Base-by-base conservation (phyloP, 495 filamentous ascomycete species). In the Xylaria cubensis region DNA sequence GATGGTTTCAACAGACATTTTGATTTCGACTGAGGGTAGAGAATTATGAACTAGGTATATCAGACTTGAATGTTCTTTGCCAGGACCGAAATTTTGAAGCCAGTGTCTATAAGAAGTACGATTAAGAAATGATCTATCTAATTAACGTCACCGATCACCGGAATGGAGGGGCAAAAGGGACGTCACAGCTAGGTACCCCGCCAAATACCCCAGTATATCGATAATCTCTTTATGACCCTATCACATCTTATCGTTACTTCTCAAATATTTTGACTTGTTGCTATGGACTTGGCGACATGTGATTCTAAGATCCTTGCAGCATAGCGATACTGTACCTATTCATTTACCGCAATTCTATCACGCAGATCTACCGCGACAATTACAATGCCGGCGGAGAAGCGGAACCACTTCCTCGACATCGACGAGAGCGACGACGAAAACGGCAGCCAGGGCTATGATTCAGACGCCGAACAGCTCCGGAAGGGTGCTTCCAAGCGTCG, bases 1-100 rank as follows among this genome's bases (percentile, higher is more conserved):
- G 76, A 97, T 89, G 1, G 85, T 90, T 88, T 97, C 94, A 55
- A 89, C 81, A 69, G 92, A 89, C 93, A 96, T 96, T 72, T 69
- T 86, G 81, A 72, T 63, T 48, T 72, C 13, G 8, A 21, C 1
- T 2, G 13, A 41, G 41, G 39, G n/a, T 29, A 32, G 42, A 17
- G 4, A 29, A 36, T 1, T 12, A 1, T 8, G 7, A 26, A 34
- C 7, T 7, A 34, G 15, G 19, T 19, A 46, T 4, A 26, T 44
- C 42, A 19, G 29, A 26, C 26, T 21, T 44, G 15, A 1, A 29
- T 15, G 36, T 17, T 2, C 3, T 15, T 44, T 44, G 10, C 12
- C 39, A 42, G 61, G 3, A 13, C 39, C 5, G 10, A 64, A 29
- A 24, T 15, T 44, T 64, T 6, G 53, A 46, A 50, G 63, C 4